Percentiles rank a stretch among this genome's conserved stretches.
phyloP scores from a whole-genome alignment of 352 stramenopile species.

The Phytopythium vexans region DNA sequence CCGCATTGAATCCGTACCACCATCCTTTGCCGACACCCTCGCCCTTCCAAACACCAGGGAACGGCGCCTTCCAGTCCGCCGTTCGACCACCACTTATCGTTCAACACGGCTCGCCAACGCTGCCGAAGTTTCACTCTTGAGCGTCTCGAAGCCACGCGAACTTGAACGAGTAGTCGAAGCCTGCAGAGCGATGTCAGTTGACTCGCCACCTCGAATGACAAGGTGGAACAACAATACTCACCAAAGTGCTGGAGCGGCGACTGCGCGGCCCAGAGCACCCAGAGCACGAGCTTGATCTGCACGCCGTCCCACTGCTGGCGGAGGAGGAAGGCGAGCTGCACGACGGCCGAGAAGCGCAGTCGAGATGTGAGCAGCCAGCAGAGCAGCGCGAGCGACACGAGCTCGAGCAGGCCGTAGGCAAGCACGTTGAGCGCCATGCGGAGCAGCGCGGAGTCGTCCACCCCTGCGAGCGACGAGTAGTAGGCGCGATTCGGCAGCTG shows the following conservation, averaged over 20 bases:
- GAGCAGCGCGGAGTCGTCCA: constrained; percentile 12
- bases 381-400: constrained; percentile 32
- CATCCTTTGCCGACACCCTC: no score
- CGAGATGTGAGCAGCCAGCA: constrained; percentile 13
- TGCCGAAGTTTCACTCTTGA: no score
- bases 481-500: constrained; percentile 27
- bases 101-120: no score
- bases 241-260: constrained; percentile 25
- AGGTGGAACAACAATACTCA: background rate
- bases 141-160: no score
- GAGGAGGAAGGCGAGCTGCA: constrained; percentile 38
- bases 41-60: no score
- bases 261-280: constrained; percentile 37
- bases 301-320: constrained; percentile 23
- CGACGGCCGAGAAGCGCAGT: constrained; percentile 19
- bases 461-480: constrained; percentile 19
- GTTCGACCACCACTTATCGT: no score
- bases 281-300: constrained; percentile 34
- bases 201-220: no score
- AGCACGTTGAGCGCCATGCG: constrained; percentile 23
- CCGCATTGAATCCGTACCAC: no score
- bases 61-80: no score
- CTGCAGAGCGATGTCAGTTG: no score
- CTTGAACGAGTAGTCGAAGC: no score
- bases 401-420: constrained; percentile 32